Base-by-base conservation (phyloP, 352 stramenopile species). In the Pythium phragmitis region DNA sequence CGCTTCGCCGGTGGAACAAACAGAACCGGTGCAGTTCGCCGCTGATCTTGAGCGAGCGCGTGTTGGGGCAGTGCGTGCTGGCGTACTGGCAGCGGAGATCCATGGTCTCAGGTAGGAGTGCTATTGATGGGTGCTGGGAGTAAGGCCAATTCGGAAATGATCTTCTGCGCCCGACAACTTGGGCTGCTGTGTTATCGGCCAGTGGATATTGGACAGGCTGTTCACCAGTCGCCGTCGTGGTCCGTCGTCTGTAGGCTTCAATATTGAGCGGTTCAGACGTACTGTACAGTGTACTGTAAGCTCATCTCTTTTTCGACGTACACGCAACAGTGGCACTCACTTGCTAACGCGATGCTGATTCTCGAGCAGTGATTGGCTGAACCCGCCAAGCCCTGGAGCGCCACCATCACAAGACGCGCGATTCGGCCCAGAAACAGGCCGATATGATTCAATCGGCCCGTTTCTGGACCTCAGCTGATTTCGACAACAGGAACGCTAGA, bases 11-110 rank as follows among this genome's bases (percentile, higher is more conserved):
- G 17, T 60, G 53, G 16, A 60, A 60, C 11, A 60, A 14, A 23
- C 53, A 60, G 21, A 60, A 49, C 11, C 53, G 53, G 23, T 60
- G 53, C 37, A 50, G 53, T 17, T 60, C 53, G 19, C 53, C 53
- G 39, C 53, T 49, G 37, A 60, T 60, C 53, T 60, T 60, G 36
- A 60, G 53, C 37, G 53, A 60, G 42, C 53, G 53, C 53, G 12
- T 49, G 53, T 60, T 60, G 21, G 53, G 53, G 39, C 53, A 60
- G 39, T 60, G 39, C 21, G 53, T 49, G 30, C 53, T 60, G 37
- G 39, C 42, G 54, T 61, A 61, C 54, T 61, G 54, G 54, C 54
- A 61, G 30, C 41, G 39, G 26, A 61, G 54, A 21, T 61, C 54
- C 42, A 61, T 61, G 49, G 49, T 53, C n/a, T 39, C 34, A 39